These are phyloP conservation scores for Fusarium fracticaudum DNA, from an alignment of 2,329 filamentous ascomycete species.

Conservation along the genomic window DNA sequence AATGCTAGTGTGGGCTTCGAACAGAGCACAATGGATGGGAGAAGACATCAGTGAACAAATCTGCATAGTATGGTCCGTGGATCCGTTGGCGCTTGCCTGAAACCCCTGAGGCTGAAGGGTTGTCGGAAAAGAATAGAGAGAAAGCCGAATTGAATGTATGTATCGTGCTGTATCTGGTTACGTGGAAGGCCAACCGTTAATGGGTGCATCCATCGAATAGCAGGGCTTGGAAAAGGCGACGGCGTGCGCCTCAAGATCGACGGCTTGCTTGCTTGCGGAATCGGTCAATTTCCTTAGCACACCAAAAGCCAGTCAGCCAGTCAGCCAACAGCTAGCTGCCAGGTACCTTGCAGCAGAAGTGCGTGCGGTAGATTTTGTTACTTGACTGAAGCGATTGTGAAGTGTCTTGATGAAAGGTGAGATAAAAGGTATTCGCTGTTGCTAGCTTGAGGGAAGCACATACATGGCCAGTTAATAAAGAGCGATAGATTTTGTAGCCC, in stretches of 20 bases:
- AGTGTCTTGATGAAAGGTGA: not conserved
- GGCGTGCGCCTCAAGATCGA: slow-evolving; percentile 25
- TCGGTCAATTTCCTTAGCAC: slow-evolving; percentile 4
- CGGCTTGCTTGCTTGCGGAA: slow-evolving; percentile 21
- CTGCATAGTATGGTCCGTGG: slow-evolving; percentile 13
- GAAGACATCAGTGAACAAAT: slow-evolving; percentile 4
- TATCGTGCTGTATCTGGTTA: slow-evolving; percentile 3
- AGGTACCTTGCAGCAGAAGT: slow-evolving; percentile 13
- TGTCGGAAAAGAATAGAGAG: not conserved
- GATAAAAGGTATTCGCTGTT: not conserved
- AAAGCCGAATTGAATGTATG: not conserved
- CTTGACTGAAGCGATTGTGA: not conserved
- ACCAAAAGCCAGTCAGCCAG: not conserved
- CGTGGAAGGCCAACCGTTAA: slow-evolving; percentile 14
- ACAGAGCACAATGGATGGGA: slow-evolving; percentile 1
- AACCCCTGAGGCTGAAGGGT: slow-evolving; percentile 33
- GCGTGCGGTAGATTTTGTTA: not conserved
- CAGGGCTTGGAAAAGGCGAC: slow-evolving; percentile 18
- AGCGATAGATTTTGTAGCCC: not conserved
- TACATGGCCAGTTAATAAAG: not conserved
- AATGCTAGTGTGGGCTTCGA: not conserved
- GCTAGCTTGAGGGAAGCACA: not conserved
- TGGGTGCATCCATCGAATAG: slow-evolving; percentile 28
- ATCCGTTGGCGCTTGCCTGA: slow-evolving; percentile 24
- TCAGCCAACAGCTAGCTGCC: slow-evolving; percentile 1